Percentiles rank a stretch among this genome's conserved stretches.
Conservation (phyloP, 1,284 basidiomycete genomes). For the Rhizoctonia solani region DNA sequence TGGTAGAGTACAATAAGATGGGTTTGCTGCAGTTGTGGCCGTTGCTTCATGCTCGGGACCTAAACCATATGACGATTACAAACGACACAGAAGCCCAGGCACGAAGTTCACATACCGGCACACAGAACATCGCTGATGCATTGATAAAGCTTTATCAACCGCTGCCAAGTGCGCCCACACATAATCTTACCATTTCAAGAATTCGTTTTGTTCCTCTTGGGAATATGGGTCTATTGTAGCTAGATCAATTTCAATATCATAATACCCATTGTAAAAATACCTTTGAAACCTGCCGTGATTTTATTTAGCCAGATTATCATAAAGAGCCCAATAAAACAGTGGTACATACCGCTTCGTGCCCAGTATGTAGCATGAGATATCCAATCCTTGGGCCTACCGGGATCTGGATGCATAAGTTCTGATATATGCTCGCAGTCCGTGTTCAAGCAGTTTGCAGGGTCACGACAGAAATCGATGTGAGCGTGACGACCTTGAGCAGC, state of each 20-base stretch:
- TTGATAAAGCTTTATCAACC: not conserved
- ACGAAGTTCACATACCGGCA: slow-evolving; percentile 45
- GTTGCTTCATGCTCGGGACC: slow-evolving; percentile 55
- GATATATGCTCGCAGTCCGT: slow-evolving; percentile 55
- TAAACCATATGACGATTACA: slow-evolving; percentile 38
- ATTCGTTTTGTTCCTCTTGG: slow-evolving; percentile 56
- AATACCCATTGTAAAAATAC: not conserved
- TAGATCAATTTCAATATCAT: not conserved
- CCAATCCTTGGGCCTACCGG: slow-evolving; percentile 55
- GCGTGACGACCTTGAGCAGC: slow-evolving; percentile 56
- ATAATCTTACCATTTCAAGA: slow-evolving; percentile 57
- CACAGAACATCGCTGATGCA: slow-evolving; percentile 58
- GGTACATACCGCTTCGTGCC: slow-evolving; percentile 47
- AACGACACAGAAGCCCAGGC: not conserved
- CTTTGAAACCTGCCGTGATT: slow-evolving; percentile 29
- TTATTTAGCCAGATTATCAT: not conserved
- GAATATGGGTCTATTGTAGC: slow-evolving; percentile 59
- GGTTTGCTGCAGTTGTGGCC: slow-evolving; percentile 49
- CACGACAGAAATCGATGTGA: slow-evolving; percentile 59
- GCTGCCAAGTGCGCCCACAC: not conserved
- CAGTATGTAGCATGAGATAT: slow-evolving; percentile 60
- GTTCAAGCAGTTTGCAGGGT: slow-evolving; percentile 48
- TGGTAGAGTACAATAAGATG: slow-evolving; percentile 60
- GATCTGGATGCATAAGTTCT: slow-evolving; percentile 52
- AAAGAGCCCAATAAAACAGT: not conserved